Evolutionary conservation across 257 asterid species (phyloP), one percentile per base, ranked within the genome.

Genomic region (Nicotiana sylvestris): DNA sequence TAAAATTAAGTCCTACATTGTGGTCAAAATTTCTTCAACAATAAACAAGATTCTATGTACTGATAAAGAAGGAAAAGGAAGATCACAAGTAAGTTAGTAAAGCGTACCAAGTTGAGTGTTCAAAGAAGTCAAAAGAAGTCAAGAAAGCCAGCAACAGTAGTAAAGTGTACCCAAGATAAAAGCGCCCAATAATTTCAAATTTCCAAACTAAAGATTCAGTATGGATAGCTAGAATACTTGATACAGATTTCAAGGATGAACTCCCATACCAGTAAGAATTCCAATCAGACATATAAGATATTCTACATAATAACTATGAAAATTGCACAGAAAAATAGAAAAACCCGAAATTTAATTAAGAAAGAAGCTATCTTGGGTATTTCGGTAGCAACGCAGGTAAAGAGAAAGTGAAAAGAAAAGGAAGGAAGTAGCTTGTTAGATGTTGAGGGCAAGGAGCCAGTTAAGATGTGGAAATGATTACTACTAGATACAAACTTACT

Each of bases 401-500:
- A 74, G 18, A 13, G 27, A 49, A 49, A 13, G 56, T 49, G 43
- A 74, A 27, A 74, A 64, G 32, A 80, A 43, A 46, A 65, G 5
- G 53, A 65, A 65, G 1, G 33, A 80, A 65, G 78, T 69, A 33
- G 18, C 78, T 9, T 43, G 61, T n/a, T 43, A 8, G 78, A 72
- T 72, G 13, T 25, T 72, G 60, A 43, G 6, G 21, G 35, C 10
- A 66, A 12, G 60, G 46, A 80, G 83, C 7, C 37, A 2, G 62
- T 74, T 25, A 27, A 74, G 58, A 60, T 46, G 51, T 10, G 29
- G 33, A 66, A 46, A 65, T 81, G 66, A 32, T 81, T 46, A 84
- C 81, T 39, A 80, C 61, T 65, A 46, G 74, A 65, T 27, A 78
- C n/a, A 79, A 85, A 85, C 89, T 87, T 90, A 96, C 99, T 68